phyloP scores from a whole-genome alignment of 345 rosid species.

The Salix udensis region DNA sequence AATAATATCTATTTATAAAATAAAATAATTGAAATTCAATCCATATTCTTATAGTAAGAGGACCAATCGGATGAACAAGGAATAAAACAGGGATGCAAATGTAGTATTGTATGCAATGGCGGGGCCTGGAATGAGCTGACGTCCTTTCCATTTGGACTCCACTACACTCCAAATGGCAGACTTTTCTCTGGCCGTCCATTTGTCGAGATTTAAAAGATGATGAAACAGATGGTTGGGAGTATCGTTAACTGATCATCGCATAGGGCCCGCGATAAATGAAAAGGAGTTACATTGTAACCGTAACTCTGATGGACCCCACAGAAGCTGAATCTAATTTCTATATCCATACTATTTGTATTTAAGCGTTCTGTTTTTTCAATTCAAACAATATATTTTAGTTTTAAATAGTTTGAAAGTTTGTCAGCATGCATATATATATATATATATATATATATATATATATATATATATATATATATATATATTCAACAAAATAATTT shows the following conservation, averaged over 20 bases:
- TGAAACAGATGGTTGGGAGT: not conserved
- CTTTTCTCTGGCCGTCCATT: not conserved
- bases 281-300: not conserved
- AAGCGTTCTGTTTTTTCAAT: too few species aligned
- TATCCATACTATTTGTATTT: too few species aligned
- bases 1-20: too few species aligned
- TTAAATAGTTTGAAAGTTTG: too few species aligned
- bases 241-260: not conserved
- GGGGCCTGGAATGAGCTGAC: not conserved
- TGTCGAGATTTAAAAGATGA: not conserved
- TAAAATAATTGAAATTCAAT: too few species aligned
- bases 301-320: too few species aligned
- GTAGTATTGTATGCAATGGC: not conserved
- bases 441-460: too few species aligned
- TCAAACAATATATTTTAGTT: too few species aligned
- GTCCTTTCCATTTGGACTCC: not conserved
- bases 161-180: not conserved
- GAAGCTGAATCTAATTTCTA: too few species aligned
- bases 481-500: too few species aligned
- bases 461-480: too few species aligned
- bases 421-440: too few species aligned
- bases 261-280: not conserved
- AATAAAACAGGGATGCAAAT: not conserved
- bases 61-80: not conserved
- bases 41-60: not conserved